phyloP scores from a whole-genome alignment of 805 yeast genomes.

The Metschnikowia cerradonensis region DNA sequence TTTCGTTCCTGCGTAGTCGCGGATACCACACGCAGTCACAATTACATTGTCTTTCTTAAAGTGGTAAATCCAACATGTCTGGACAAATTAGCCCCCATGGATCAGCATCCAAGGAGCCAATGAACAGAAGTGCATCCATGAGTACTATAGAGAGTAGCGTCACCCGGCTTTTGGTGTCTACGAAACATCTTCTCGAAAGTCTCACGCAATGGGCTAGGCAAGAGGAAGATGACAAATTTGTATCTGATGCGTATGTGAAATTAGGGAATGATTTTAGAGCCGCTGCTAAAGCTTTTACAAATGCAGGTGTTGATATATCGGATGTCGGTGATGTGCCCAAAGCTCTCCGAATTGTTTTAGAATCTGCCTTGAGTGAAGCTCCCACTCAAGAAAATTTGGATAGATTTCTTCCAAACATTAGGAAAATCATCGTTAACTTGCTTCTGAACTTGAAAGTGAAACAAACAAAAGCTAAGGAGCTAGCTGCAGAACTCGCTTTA shows the following conservation, averaged over 20 bases:
- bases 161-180: slow-evolving; percentile 75
- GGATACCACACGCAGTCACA: slow-evolving; percentile 1
- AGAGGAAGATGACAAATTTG: slow-evolving; percentile 74
- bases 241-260: slow-evolving; percentile 85
- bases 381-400: slow-evolving; percentile 84
- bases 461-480: slow-evolving; percentile 52
- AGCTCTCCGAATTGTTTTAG: slow-evolving; percentile 71
- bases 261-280: slow-evolving; percentile 91
- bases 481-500: slow-evolving; percentile 21
- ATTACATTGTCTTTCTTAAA: slow-evolving; percentile 4
- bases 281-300: slow-evolving; percentile 73
- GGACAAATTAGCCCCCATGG: slow-evolving; percentile 1
- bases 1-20: slow-evolving; percentile 4
- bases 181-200: slow-evolving; percentile 82
- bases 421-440: slow-evolving; percentile 79
- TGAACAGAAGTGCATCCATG: slow-evolving; percentile 21
- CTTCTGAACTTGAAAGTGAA: slow-evolving; percentile 77
- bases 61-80: slow-evolving; percentile 1
- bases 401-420: slow-evolving; percentile 72
- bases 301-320: slow-evolving; percentile 73
- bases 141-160: slow-evolving; percentile 72
- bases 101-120: not conserved
- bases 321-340: slow-evolving; percentile 92
- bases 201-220: slow-evolving; percentile 87
- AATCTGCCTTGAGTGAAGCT: slow-evolving; percentile 77